Evolutionary conservation across 1,284 basidiomycete genomes (phyloP), one percentile per base, ranked within the genome.

Genomic region (Stereum hirsutum): DNA sequence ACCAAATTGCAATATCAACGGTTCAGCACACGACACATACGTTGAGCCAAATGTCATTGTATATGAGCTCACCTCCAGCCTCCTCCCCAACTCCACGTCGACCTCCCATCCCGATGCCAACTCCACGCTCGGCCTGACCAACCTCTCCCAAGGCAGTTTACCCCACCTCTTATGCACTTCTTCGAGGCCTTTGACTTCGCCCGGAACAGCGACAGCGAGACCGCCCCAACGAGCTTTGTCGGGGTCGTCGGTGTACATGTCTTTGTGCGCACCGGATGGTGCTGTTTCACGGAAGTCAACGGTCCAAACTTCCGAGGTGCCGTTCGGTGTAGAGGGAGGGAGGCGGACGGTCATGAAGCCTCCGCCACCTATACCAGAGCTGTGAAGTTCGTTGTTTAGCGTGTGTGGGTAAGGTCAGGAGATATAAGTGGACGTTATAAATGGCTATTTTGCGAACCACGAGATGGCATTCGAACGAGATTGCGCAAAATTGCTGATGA

Each of bases 281-380:
- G 87, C 89, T 0, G 78, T 84, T 62, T 97, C 94, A 36, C 94
- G 76, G 59, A 92, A 97, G 65, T 96, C 89, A 44, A 97, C 74
- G 3, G 79, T 79, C 59, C 73, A 85, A 38, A 85, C 81, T 49
- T 80, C 68, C 23, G 81, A 83, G 21, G 61, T 53, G 2, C 55
- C 60, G 32, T 65, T 65, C 1, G 64, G 51, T 30, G 57, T 54
- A 4, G 57, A 50, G 6, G 75, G 71, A 5, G 92, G 89, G 6
- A 93, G 67, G 17, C 90, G 81, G 34, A 97, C 73, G 25, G 84
- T 81, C 81, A 95, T 90, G 58, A 94, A 93, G 0, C 93, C 93
- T 23, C 91, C 93, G 1, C 92, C 92, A 17, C 90, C 91, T 39
- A 96, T 87, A 2, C 91, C 85, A 12, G 85, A 83, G 5, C 86